A percentile compares a stretch with the other conserved stretches of the same genome.
phyloP scores from a whole-genome alignment of 768 basidiomycete genomes.

The Wakefieldia striispora region DNA sequence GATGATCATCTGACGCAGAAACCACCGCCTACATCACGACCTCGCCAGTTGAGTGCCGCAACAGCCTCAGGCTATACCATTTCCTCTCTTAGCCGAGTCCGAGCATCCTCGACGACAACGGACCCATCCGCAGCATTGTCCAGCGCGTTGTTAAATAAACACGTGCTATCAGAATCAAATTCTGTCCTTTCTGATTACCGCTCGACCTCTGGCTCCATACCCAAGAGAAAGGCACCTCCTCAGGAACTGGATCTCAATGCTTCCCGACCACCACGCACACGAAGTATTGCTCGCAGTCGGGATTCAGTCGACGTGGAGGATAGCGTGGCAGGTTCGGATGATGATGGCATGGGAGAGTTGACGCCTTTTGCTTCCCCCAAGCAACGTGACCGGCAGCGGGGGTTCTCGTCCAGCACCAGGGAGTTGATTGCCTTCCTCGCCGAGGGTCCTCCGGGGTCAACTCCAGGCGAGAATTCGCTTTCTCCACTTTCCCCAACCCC shows the following conservation, averaged over 20 bases:
- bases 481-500: constrained; percentile 31
- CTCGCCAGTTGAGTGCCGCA: constrained; percentile 47
- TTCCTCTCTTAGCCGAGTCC: constrained; percentile 25
- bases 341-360: constrained; percentile 41
- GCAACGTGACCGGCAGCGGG: constrained; percentile 33
- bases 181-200: constrained; percentile 29
- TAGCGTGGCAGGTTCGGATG: constrained; percentile 67
- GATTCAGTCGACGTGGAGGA: constrained; percentile 78
- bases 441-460: constrained; percentile 50
- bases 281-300: constrained; percentile 51
- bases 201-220: constrained; percentile 19
- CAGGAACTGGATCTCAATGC: constrained; percentile 29
- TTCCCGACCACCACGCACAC: constrained; percentile 33
- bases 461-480: constrained; percentile 42
- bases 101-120: constrained; percentile 36
- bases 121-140: constrained; percentile 18
- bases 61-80: constrained; percentile 35
- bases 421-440: constrained; percentile 59
- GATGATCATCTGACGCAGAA: constrained; percentile 34
- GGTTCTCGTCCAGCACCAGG: constrained; percentile 43
- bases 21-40: constrained; percentile 37
- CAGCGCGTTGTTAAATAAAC: constrained; percentile 21
- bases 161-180: constrained; percentile 29
- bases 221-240: constrained; percentile 25
- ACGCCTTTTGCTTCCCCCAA: constrained; percentile 39